These are phyloP conservation scores for Alnus glutinosa DNA, from an alignment of 306 rosid genomes.

Conservation along the genomic window DNA sequence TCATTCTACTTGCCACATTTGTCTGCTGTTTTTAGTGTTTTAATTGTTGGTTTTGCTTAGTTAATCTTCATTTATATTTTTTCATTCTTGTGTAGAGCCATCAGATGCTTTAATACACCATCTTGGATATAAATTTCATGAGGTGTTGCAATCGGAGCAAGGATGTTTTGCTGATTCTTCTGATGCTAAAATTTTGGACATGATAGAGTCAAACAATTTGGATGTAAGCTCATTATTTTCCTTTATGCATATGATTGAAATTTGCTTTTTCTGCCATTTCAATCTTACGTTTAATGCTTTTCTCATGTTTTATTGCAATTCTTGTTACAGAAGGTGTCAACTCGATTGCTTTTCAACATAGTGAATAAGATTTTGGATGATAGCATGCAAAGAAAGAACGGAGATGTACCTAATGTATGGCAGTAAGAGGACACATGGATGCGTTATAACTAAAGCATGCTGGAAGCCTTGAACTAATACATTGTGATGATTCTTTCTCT, in stretches of 20 bases:
- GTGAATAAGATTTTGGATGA: constrained; percentile 70
- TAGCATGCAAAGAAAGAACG: constrained; percentile 58
- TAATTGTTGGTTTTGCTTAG: constrained; percentile 27
- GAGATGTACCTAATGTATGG: constrained; percentile 74
- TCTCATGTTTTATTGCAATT: constrained; percentile 38
- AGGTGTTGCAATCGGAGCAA: constrained; percentile 44
- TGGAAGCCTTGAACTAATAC: constrained; percentile 9
- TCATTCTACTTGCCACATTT: neutral
- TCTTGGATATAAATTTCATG: constrained; percentile 43
- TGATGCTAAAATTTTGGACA: constrained; percentile 60
- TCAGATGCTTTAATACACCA: constrained; percentile 37
- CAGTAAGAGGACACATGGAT: constrained; percentile 39
- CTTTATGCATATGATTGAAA: neutral
- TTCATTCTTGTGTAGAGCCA: constrained; percentile 45
- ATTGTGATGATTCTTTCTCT: neutral
- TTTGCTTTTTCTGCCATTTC: constrained; percentile 7
- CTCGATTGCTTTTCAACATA: constrained; percentile 61
- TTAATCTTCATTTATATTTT: constrained; percentile 8
- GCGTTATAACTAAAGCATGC: constrained; percentile 31
- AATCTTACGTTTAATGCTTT: constrained; percentile 10
- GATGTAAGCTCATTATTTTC: constrained; percentile 61
- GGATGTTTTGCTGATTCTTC: constrained; percentile 53
- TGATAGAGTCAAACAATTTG: constrained; percentile 64
- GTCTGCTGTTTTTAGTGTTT: constrained; percentile 20
- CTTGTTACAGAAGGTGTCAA: constrained; percentile 69